A percentile compares a stretch with the other conserved stretches of the same genome.
Conservation (phyloP, 148 eudicot species). For the Rhododendron henanense region DNA sequence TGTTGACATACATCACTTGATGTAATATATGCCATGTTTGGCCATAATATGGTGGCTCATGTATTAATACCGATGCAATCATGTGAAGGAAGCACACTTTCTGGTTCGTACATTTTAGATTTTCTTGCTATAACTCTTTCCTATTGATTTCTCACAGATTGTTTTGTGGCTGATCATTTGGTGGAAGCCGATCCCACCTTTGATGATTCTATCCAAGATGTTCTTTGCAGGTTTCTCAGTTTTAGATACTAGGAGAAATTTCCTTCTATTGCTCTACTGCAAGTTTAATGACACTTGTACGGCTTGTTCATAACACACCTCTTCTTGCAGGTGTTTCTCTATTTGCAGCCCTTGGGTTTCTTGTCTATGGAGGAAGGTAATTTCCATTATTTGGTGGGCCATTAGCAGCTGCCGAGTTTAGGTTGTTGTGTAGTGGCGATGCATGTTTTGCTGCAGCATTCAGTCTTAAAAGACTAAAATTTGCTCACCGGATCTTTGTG, state of each 20-base stretch:
- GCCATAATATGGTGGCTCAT: neutral
- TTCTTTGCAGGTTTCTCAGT: constrained; percentile 77
- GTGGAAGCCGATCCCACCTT: constrained; percentile 76
- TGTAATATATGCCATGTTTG: neutral
- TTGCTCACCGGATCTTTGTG: neutral
- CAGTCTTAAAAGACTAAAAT: neutral
- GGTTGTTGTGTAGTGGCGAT: neutral
- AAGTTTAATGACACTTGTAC: neutral
- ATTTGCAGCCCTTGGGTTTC: constrained; percentile 90
- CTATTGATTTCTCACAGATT: constrained; percentile 43
- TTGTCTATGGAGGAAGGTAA: constrained; percentile 96
- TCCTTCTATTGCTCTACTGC: neutral
- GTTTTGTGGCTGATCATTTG: constrained; percentile 77
- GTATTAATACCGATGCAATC: neutral
- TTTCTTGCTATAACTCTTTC: constrained; percentile 4
- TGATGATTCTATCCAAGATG: constrained; percentile 74
- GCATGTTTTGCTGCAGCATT: neutral
- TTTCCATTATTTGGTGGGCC: neutral
- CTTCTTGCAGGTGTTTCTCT: constrained; percentile 69
- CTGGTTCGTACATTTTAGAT: neutral
- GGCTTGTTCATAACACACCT: constrained; percentile 12
- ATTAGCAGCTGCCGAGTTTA: neutral
- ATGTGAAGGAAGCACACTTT: neutral
- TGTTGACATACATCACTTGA: neutral
- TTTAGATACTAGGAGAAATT: constrained; percentile 4